Evolutionary conservation across 306 rosid species (phyloP), one percentile per base, ranked within the genome.

Genomic region (Vigna mungo): DNA sequence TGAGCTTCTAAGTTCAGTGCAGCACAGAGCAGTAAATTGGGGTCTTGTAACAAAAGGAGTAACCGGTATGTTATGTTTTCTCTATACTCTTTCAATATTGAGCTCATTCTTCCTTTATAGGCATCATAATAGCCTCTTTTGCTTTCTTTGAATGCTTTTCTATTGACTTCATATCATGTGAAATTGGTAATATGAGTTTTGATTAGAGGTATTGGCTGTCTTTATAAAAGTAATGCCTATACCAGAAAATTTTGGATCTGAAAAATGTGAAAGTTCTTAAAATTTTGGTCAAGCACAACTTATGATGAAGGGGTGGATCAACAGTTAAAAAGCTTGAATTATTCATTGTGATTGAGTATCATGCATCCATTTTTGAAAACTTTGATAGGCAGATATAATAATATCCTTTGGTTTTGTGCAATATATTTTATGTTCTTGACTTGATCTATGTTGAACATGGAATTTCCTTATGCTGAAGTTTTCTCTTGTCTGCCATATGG

Each of bases 1-100:
- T 53, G 96, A 95, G 84, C 92, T 95, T 81, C 99, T 95, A 48
- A 90, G 97, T 83, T 87, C 92, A 16, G 97, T 95, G 82, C 94
- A 91, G 48, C 89, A 93, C 11, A 88, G 97, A 88, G 91, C 86
- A 59, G 99, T 95, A 16, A 91, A 92, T 80, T 95, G 97, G 97
- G 91, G 94, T 63, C 94, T 95, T 20, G 91, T 95, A 58, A 95
- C 97, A 46, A 95, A 92, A 84, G 99, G 99, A 58, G 79, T 70
- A 30, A 88, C 96, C 2, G 97, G 99, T 95, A 85, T 65, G 83
- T 63, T 70, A 85, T 65, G 82, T 68, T 70, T 83, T 77, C 80
- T 71, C 65, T 21, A 37, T 10, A 44, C 64, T 37, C 56, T 61
- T 46, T 46, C 53, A 53, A 10, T 30, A 9, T 18, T 54, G 30